Percentiles rank a stretch among this genome's conserved stretches.
Evolutionary conservation across 495 filamentous ascomycete species (phyloP).

Genomic region (Aspergillus carlsbadensis): DNA sequence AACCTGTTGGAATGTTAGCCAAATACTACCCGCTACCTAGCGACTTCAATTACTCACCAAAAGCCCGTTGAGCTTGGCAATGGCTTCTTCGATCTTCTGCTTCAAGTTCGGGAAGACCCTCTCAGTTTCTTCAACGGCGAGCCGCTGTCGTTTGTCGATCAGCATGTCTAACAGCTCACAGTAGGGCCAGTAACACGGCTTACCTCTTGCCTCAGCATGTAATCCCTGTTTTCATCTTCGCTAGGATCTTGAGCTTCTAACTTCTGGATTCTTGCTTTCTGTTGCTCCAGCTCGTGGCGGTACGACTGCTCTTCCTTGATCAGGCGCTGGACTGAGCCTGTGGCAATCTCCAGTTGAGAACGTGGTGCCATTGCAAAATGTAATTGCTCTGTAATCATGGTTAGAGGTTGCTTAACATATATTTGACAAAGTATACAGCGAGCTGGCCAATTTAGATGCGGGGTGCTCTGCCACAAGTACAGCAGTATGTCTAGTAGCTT

Average conservation of each 20-base stretch:
- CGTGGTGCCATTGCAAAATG: conserved; percentile 63
- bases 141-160: conserved; percentile 50
- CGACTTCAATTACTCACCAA: conserved; percentile 50
- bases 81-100: conserved; percentile 62
- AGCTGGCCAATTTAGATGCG: neutral
- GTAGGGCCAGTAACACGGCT: neutral
- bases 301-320: conserved; percentile 91
- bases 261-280: conserved; percentile 69
- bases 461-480: too few relatives aligned
- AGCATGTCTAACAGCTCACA: neutral
- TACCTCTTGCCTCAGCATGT: conserved; percentile 81
- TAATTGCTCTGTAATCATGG: neutral
- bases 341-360: conserved; percentile 69
- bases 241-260: conserved; percentile 47
- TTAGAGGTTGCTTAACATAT: neutral
- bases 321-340: conserved; percentile 71
- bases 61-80: conserved; percentile 65
- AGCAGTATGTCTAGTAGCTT: neutral
- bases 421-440: neutral
- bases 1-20: conserved; percentile 22
- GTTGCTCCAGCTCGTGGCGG: conserved; percentile 73
- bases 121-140: conserved; percentile 77
- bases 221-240: conserved; percentile 68
- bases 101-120: conserved; percentile 70
- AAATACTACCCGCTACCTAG: neutral